Conservation (phyloP, 2,329 filamentous ascomycete genomes). For the Chaetomium strumarium region DNA sequence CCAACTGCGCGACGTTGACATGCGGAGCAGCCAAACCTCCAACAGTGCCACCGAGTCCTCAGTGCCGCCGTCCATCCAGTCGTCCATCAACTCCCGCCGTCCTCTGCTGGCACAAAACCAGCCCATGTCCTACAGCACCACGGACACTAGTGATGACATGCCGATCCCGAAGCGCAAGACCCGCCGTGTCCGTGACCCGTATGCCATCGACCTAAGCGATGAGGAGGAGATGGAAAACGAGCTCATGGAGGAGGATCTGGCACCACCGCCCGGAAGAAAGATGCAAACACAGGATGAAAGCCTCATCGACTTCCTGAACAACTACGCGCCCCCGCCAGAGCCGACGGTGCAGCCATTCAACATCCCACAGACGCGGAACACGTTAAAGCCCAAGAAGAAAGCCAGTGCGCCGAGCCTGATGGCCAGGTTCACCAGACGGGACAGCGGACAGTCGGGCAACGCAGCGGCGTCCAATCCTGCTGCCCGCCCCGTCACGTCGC, state of each 20-base stretch:
- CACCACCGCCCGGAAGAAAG: constrained; percentile 35
- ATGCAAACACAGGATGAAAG: constrained; percentile 54
- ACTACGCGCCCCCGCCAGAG: constrained; percentile 58
- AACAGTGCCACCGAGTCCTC: constrained; percentile 54
- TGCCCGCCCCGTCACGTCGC: constrained; percentile 20
- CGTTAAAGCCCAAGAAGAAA: constrained; percentile 53
- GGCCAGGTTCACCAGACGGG: constrained; percentile 46
- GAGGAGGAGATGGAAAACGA: constrained; percentile 55
- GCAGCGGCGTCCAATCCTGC: constrained; percentile 26
- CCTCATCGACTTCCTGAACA: constrained; percentile 67
- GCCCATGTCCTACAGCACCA: constrained; percentile 28
- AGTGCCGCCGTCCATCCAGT: constrained; percentile 48
- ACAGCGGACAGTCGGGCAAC: constrained; percentile 30
- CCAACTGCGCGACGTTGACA: constrained; percentile 48
- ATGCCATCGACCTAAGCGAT: constrained; percentile 81
- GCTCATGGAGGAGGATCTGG: constrained; percentile 36
- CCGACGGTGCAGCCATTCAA: constrained; percentile 34
- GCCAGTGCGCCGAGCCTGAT: constrained; percentile 57
- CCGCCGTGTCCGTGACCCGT: constrained; percentile 77
- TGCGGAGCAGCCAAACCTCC: constrained; percentile 49
- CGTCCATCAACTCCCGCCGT: constrained; percentile 69
- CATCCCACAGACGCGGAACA: constrained; percentile 30
- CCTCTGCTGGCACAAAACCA: constrained; percentile 53
- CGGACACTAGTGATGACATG: constrained; percentile 47
- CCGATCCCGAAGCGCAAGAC: constrained; percentile 66